Evolutionary conservation across 495 filamentous ascomycete genomes (phyloP).

Genomic region (Xylaria scruposa): DNA sequence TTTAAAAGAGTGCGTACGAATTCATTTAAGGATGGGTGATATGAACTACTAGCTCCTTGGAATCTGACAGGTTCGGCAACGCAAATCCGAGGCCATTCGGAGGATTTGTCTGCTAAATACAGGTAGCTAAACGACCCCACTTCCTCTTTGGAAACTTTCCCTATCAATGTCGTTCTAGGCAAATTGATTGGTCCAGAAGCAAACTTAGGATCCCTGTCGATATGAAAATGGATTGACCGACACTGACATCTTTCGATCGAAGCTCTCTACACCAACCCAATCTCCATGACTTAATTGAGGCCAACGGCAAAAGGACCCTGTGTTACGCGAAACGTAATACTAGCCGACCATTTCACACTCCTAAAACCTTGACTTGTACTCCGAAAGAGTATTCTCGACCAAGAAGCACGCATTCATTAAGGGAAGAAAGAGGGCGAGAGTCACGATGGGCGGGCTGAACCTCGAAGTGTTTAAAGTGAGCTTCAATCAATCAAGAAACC

Average conservation of each 20-base stretch:
- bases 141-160: not conserved
- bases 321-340: not conserved
- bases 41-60: not conserved
- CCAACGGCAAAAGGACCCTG: not conserved
- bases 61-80: not conserved
- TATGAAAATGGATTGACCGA: constrained; percentile 22
- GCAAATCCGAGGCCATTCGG: not conserved
- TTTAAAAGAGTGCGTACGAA: not conserved
- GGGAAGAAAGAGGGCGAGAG: not conserved
- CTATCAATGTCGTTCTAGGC: constrained; percentile 13
- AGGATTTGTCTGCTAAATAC: not conserved
- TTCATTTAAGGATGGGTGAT: not conserved
- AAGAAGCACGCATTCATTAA: not conserved
- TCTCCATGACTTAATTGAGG: not conserved
- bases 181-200: constrained; percentile 10
- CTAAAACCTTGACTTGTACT: not conserved
- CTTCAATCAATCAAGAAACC: not conserved
- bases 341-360: not conserved
- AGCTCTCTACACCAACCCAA: not conserved
- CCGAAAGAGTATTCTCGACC: not conserved
- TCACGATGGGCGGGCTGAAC: constrained; percentile 81
- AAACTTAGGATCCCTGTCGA: not conserved
- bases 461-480: constrained; percentile 94
- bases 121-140: not conserved
- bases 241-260: constrained; percentile 10